These are phyloP conservation scores for Xylaria hypoxylon DNA, from an alignment of 2,329 filamentous ascomycete genomes.

Conservation along the genomic window DNA sequence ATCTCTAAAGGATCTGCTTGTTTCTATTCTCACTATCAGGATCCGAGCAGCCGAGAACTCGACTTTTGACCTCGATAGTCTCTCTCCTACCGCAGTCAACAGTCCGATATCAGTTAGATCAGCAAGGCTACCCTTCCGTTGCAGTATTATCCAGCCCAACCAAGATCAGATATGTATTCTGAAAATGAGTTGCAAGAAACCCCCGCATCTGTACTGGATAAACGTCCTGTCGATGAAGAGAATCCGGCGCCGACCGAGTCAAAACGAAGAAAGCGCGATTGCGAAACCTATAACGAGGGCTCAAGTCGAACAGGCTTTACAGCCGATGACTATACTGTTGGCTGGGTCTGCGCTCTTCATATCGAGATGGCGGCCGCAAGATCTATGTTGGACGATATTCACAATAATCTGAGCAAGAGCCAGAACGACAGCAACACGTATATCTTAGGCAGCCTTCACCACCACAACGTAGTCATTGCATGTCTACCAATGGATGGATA, in stretches of 20 bases:
- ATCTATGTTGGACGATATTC: constrained; percentile 47
- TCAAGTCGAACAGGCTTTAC: too few relatives aligned
- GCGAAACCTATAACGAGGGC: too few relatives aligned
- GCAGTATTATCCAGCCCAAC: too few relatives aligned
- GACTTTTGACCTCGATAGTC: constrained; percentile 4
- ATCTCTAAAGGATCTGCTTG: background rate
- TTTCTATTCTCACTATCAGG: background rate
- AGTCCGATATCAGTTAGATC: background rate
- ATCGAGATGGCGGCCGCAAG: constrained; percentile 50
- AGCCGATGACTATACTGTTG: constrained; percentile 49
- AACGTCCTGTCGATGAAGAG: too few relatives aligned
- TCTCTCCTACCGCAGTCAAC: background rate
- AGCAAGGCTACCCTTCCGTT: too few relatives aligned
- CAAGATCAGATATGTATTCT: too few relatives aligned
- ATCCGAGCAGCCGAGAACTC: too few relatives aligned
- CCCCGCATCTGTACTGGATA: too few relatives aligned
- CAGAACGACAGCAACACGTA: constrained; percentile 43
- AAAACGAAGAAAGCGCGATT: too few relatives aligned
- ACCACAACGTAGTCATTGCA: constrained; percentile 40
- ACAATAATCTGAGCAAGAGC: constrained; percentile 34
- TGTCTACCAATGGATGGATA: constrained; percentile 39
- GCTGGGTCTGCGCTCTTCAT: constrained; percentile 52
- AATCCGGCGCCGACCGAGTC: too few relatives aligned
- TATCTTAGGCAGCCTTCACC: constrained; percentile 39
- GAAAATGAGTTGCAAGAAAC: too few relatives aligned